Base-by-base conservation (phyloP, 108 stramenopile species). In the Discostella stelligeroides region DNA sequence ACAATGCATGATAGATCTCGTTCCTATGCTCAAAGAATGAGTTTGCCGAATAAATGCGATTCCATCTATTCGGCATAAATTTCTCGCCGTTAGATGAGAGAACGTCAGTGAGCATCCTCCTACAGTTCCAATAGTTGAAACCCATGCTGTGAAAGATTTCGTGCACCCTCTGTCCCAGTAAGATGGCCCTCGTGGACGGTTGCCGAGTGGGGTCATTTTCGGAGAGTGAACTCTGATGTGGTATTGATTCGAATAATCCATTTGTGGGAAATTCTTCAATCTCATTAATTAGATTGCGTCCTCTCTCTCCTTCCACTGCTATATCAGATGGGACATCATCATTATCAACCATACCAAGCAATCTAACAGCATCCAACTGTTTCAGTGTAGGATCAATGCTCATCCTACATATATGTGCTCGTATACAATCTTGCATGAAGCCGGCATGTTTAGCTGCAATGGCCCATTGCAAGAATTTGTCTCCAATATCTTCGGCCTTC, bases 1-100 rank as follows among this genome's bases (percentile, higher is more conserved):
- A 21, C 10, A 14, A 50, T 43, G 24, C 28, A 27, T 29, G 11
- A 47, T 18, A 47, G 23, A 45, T 54, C 25, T 69, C 68, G 18
- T 49, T 67, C 40, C 74, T 58, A 53, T 75, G 74, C 24, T 70
- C 54, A 20, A 75, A 75, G 60, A 75, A 75, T 11, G 37, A 49
- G 27, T 60, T 61, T 27, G 74, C 67, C 40, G 45, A 48, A 62
- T 60, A 70, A 49, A 75, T 69, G 11, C 68, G 67, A 14, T 60
- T 49, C 34, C 34, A 34, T 3, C 34, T 34, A 34, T 6, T 7
- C 43, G 24, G 30, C 60, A 17, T 27, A n/a, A 67, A n/a, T 58
- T 15, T 15, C n/a, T 9, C 20, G 17, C 58, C 55, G 1, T 24
- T 15, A 4, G 15, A 41, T 28, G 53, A 21, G 23, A 74, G 56